Conservation (phyloP, 1,139 yeast genomes). For the Maudiozyma humilis region DNA sequence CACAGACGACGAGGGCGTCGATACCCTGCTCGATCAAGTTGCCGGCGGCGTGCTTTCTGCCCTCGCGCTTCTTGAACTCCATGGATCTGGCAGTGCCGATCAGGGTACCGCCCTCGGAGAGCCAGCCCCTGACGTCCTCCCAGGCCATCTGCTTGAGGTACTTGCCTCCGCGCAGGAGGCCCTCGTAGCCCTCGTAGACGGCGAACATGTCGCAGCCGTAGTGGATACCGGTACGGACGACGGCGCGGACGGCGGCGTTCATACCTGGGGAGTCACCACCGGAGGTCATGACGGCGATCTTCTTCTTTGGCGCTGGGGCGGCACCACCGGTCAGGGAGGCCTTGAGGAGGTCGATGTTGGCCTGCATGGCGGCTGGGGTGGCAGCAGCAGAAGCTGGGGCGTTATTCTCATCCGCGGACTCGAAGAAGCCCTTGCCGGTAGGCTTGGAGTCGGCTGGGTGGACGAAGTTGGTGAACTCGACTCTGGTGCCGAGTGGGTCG, state of each 20-base stretch:
- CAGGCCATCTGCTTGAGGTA: slow-evolving; percentile 59
- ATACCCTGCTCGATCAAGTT: slow-evolving; percentile 65
- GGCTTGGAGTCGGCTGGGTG: slow-evolving; percentile 31
- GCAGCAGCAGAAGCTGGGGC: slow-evolving; percentile 7
- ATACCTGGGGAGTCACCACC: slow-evolving; percentile 87
- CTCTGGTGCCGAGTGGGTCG: slow-evolving; percentile 53
- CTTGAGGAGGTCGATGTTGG: slow-evolving; percentile 16
- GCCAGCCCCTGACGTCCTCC: slow-evolving; percentile 71
- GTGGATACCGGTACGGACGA: slow-evolving; percentile 64
- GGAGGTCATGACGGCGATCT: slow-evolving; percentile 77
- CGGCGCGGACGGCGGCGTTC: slow-evolving; percentile 78
- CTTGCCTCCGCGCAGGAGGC: slow-evolving; percentile 63
- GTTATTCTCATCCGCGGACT: not conserved
- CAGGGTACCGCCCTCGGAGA: slow-evolving; percentile 70
- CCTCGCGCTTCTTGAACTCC: slow-evolving; percentile 60
- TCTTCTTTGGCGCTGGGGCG: slow-evolving; percentile 32
- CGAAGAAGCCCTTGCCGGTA: slow-evolving; percentile 31
- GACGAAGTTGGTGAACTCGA: slow-evolving; percentile 39
- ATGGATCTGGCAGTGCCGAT: slow-evolving; percentile 75
- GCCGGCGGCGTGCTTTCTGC: slow-evolving; percentile 58
- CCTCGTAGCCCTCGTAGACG: slow-evolving; percentile 71
- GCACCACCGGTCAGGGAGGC: slow-evolving; percentile 18
- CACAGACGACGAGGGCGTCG: slow-evolving; percentile 73
- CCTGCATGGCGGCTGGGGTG: slow-evolving; percentile 22
- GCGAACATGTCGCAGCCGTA: slow-evolving; percentile 67